Conservation (phyloP, 1,284 basidiomycete genomes). For the Sphaerobolus stellatus region DNA sequence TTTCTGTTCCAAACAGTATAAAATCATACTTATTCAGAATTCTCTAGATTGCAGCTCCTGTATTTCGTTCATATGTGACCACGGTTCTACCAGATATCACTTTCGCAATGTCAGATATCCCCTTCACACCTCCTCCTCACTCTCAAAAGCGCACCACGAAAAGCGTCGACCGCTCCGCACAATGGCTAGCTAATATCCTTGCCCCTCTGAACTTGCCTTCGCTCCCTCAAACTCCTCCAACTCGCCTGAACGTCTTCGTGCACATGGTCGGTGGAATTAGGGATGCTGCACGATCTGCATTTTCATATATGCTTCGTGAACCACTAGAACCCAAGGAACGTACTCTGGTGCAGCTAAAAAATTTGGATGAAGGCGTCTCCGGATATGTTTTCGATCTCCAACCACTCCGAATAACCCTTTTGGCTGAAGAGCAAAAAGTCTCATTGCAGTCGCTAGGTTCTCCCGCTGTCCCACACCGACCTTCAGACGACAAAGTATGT, state of each 20-base stretch:
- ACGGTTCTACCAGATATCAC: conserved; percentile 67
- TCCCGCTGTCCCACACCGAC: conserved; percentile 8
- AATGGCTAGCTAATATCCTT: conserved; percentile 61
- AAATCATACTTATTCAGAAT: conserved; percentile 1
- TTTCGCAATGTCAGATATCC: conserved; percentile 68
- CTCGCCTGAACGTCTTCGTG: conserved; percentile 49
- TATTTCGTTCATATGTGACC: conserved; percentile 44
- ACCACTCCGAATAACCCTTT: conserved; percentile 45
- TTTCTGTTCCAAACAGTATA: not conserved
- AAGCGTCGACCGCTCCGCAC: conserved; percentile 62
- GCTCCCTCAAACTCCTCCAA: conserved; percentile 18
- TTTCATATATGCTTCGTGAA: conserved; percentile 59
- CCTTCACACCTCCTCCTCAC: conserved; percentile 58
- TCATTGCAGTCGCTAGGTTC: conserved; percentile 3
- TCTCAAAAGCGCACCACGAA: conserved; percentile 75
- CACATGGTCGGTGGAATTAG: conserved; percentile 65
- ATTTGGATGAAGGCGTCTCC: conserved; percentile 61
- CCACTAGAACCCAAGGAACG: conserved; percentile 55
- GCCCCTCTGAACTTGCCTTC: conserved; percentile 19
- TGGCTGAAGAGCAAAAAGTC: conserved; percentile 17
- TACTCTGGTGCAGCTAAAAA: conserved; percentile 45
- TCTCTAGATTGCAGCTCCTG: conserved; percentile 49
- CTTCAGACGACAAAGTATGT: conserved; percentile 8
- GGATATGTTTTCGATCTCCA: conserved; percentile 72
- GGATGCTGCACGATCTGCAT: conserved; percentile 57